phyloP scores from a whole-genome alignment of 306 rosid species.

The Cucurbita pepo region DNA sequence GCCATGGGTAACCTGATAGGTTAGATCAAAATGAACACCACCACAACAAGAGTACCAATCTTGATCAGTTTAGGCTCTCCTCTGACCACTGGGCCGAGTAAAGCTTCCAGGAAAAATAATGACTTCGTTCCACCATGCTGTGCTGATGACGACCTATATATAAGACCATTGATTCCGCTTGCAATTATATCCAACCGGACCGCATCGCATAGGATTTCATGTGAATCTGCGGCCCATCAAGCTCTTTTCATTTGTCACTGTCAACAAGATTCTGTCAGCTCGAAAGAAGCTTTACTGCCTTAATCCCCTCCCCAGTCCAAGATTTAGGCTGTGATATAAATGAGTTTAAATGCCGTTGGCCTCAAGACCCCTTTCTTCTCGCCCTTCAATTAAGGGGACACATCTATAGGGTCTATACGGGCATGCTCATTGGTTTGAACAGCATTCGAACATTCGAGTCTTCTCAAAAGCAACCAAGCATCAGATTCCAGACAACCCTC shows the following conservation, averaged over 20 bases:
- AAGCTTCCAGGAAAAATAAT: neutral
- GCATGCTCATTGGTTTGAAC: conserved; percentile 12
- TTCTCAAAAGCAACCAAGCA: conserved; percentile 61
- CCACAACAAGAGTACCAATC: neutral
- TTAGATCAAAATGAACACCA: neutral
- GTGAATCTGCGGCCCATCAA: neutral
- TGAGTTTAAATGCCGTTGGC: neutral
- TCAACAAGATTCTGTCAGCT: neutral
- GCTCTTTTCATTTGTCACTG: neutral
- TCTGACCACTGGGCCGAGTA: neutral
- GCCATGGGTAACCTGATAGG: neutral
- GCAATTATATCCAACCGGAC: neutral
- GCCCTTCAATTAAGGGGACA: conserved; percentile 36
- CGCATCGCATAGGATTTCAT: neutral
- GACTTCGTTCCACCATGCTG: neutral
- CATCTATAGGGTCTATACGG: conserved; percentile 17
- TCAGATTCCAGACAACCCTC: conserved; percentile 65
- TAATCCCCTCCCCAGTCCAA: neutral
- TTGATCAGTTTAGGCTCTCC: neutral
- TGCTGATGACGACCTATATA: neutral
- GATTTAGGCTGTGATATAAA: neutral
- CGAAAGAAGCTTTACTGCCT: neutral
- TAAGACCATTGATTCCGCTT: neutral
- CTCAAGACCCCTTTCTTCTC: neutral
- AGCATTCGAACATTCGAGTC: conserved; percentile 28